Base-by-base conservation (phyloP, 1,284 basidiomycete species). In the Termitomyces sp. region DNA sequence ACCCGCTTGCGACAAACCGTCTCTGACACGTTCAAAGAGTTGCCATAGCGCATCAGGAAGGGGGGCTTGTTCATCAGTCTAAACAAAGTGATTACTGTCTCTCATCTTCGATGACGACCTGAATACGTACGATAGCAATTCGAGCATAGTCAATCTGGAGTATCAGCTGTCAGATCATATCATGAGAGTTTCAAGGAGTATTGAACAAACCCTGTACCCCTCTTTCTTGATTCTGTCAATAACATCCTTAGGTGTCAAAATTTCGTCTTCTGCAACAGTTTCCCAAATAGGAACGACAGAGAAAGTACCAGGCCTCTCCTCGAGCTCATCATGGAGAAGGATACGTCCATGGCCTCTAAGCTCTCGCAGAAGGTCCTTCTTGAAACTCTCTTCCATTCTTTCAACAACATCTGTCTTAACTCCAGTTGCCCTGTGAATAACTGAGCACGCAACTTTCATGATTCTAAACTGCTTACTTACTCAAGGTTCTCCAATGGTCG, bases 61-160 rank as follows among this genome's bases (percentile, higher is more conserved):
- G 1, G 95, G 94, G 0, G 94, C 93, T 75, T 96, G 94, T 70
- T 98, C 94, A 65, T 98, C 95, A 12, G 94, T 98, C 92, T 94
- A 67, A 1, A 54, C 10, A 19, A 28, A 34, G 9, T 24, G 40
- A 13, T 54, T 12, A 54, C 6, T 5, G 41, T 21, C 48, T 21
- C 17, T 13, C 10, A 21, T 24, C 6, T 9, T 43, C 15, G 10
- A 19, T n/a, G 9, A 5, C 19, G 28, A 24, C 4, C 12, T 21
- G 13, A 44, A 26, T 9, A 74, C 88, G 63, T 67, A 93, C 91
- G 63, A 93, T 92, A 21, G 94, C 88, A 49, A 93, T 80, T 17
- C 94, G 86, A 52, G 82, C 85, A 67, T 97, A 97, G 65, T 97
- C 84, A 55, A 97, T 92, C 85, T 90, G 50, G 57, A 8, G 44